Evolutionary conservation across 495 filamentous ascomycete genomes (phyloP), one percentile per base, ranked within the genome.

Genomic region (Trichoderma reesei): DNA sequence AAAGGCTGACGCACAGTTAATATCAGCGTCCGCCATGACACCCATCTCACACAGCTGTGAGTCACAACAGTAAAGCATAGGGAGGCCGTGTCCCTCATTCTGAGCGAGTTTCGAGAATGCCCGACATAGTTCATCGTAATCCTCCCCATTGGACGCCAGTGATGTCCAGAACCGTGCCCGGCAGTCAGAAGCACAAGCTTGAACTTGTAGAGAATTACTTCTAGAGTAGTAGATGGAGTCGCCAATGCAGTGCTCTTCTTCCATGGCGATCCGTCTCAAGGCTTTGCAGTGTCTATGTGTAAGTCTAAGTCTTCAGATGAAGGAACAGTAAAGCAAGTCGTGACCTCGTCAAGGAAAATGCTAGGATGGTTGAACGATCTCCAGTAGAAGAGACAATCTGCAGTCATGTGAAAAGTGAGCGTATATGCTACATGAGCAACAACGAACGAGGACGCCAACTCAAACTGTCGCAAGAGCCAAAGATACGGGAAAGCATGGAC

Each of bases 31-130:
- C 59, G 44, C 60, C 60, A 66, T 31, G 68, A 61, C 51, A 74
- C 76, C 66, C 66, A 69, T 77, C 59, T 77, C 77, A 65, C 78
- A 81, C 56, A 68, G 73, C n/a, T 61, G 68, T 46, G 71, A 73
- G 67, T 79, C 77, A 67, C 79, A 80, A 68, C 74, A 78, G 65
- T 81, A 81, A 41, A 79, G 70, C 62, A 67, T 63, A 75, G 72
- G 78, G 34, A 81, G 61, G 4, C 8, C 13, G 13, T 39, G 34
- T 44, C 51, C 16, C 14, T 3, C 44, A 11, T 31, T n/a, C 6
- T 33, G 4, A n/a, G 3, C 34, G 1, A 3, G 1, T n/a, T 14
- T 37, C 31, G 62, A 51, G 14, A 67, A 41, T 7, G 56, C 16
- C 34, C 41, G 42, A 56, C 65, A 67, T 5, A 61, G n/a, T 14